Base-by-base conservation (phyloP, 2,329 filamentous ascomycete species). In the Pezicula neosporulosa region DNA sequence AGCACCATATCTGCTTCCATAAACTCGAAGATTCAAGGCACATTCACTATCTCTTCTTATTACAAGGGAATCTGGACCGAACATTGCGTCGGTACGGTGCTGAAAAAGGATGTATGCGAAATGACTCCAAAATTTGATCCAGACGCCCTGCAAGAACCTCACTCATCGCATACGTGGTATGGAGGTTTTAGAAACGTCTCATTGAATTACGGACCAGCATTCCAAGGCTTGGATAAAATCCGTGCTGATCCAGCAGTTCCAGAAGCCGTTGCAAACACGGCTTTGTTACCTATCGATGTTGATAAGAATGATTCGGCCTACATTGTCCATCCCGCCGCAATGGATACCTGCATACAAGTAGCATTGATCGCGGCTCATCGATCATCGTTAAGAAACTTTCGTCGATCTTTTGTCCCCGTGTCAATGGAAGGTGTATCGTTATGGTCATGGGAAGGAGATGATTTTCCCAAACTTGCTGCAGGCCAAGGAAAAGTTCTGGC, bases 281-380 rank as follows among this genome's bases (percentile, higher is more conserved):
- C 15, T 21, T 21, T 42, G 12, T 10, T 16, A 5, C 15, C 39
- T 19, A n/a, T 19, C n/a, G 15, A 42, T 5, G 19, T 21, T 21
- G 12, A 12, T 12, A 1, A 2, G 4, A 12, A 15, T 8, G 47
- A 49, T 9, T 49, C 36, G 27, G 15, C n/a, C 10, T 49, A 49
- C 19, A 3, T 80, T 6, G 71, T 83, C 27, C 80, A 83, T 53
- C 80, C 80, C 0, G 72, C 77, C 4, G 81, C 78, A 0, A 66
- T 83, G 18, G 80, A 83, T 56, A 66, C 75, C 3, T 75, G 82
- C 66, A 72, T 82, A 35, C 80, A 82, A 49, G 72, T 72, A 1
- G 67, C 77, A 30, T 9, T 49, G 3, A 49, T 49, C 3, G 47
- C 44, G 4, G 39, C 39, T 21, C 39, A 42, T 21, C 15, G 18